phyloP scores from a whole-genome alignment of 2,329 filamentous ascomycete genomes.

The Phaeosphaeriaceae sp. region DNA sequence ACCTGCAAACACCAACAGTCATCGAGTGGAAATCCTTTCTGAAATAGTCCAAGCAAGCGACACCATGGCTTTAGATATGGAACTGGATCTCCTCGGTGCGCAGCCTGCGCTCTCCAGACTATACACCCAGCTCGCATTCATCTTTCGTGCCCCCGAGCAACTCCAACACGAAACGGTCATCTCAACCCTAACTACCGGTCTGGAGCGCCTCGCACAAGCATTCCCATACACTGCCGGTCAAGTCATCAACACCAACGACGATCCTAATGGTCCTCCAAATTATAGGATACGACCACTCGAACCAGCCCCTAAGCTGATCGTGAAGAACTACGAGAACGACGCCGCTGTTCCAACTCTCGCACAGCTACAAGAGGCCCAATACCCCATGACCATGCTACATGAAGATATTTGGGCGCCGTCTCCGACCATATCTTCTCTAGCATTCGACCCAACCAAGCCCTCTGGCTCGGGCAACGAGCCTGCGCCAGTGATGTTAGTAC shows the following conservation, averaged over 20 bases:
- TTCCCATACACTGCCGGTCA: slow-evolving; percentile 60
- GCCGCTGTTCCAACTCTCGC: slow-evolving; percentile 49
- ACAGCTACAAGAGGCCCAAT: slow-evolving; percentile 47
- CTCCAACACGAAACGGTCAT: slow-evolving; percentile 12
- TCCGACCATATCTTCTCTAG: slow-evolving; percentile 50
- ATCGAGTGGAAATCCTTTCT: too few species aligned
- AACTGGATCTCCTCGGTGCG: slow-evolving; percentile 55
- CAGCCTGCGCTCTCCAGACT: slow-evolving; percentile 51
- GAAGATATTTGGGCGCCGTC: slow-evolving; percentile 50
- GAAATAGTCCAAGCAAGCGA: too few species aligned
- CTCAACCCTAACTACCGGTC: slow-evolving; percentile 12
- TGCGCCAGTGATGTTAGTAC: slow-evolving; percentile 55
- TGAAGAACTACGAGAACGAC: slow-evolving; percentile 56
- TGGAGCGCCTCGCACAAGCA: slow-evolving; percentile 40
- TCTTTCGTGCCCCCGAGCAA: slow-evolving; percentile 45
- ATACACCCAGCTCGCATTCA: slow-evolving; percentile 57
- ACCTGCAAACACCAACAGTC: not conserved
- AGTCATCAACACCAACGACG: slow-evolving; percentile 42
- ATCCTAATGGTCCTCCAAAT: slow-evolving; percentile 36
- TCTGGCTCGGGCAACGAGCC: slow-evolving; percentile 26
- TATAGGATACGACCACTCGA: slow-evolving; percentile 52
- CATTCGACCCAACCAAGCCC: slow-evolving; percentile 16
- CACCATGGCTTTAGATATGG: slow-evolving; percentile 17
- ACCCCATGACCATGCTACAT: slow-evolving; percentile 60
- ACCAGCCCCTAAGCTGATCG: slow-evolving; percentile 43